Percentiles rank a stretch among this genome's conserved stretches.
Evolutionary conservation across 2,329 filamentous ascomycete species (phyloP).

Genomic region (Colletotrichum sidae): DNA sequence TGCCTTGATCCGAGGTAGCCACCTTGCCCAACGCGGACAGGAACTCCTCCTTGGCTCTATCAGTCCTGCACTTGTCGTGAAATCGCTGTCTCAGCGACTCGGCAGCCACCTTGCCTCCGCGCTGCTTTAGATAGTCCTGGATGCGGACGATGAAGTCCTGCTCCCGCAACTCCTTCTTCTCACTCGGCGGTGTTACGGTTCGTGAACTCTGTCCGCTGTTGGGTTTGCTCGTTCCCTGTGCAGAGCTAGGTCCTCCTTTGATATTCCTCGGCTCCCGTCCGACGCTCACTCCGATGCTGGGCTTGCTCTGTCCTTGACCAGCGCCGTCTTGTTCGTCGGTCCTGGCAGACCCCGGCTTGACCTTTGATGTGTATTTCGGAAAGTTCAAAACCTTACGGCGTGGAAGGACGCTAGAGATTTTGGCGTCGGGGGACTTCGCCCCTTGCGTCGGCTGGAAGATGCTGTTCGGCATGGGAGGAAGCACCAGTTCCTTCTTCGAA

Average conservation of each 20-base stretch:
- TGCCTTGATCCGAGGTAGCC: conserved; percentile 69
- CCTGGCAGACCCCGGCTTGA: no score
- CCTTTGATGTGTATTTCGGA: no score
- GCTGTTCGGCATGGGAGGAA: no score
- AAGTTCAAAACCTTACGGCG: no score
- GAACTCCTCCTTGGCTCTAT: conserved; percentile 80
- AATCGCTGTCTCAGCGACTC: conserved; percentile 93
- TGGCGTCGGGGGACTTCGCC: no score
- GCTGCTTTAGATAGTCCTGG: conserved; percentile 79
- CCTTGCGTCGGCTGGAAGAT: no score
- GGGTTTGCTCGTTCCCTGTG: neutral
- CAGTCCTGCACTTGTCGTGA: conserved; percentile 79
- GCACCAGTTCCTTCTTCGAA: no score
- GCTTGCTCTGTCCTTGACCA: neutral
- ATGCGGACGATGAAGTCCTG: conserved; percentile 80
- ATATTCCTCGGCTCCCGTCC: no score
- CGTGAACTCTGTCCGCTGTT: conserved; percentile 58
- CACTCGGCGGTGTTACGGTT: conserved; percentile 54
- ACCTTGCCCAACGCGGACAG: conserved; percentile 83
- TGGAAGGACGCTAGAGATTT: no score
- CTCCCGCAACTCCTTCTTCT: conserved; percentile 56
- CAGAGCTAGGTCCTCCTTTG: no score
- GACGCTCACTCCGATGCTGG: conserved; percentile 40
- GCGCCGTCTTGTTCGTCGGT: no score
- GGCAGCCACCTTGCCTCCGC: conserved; percentile 82